Percentiles rank a stretch among this genome's conserved stretches.
phyloP scores from a whole-genome alignment of 352 stramenopile genomes.

The Plasmopara muralis region DNA sequence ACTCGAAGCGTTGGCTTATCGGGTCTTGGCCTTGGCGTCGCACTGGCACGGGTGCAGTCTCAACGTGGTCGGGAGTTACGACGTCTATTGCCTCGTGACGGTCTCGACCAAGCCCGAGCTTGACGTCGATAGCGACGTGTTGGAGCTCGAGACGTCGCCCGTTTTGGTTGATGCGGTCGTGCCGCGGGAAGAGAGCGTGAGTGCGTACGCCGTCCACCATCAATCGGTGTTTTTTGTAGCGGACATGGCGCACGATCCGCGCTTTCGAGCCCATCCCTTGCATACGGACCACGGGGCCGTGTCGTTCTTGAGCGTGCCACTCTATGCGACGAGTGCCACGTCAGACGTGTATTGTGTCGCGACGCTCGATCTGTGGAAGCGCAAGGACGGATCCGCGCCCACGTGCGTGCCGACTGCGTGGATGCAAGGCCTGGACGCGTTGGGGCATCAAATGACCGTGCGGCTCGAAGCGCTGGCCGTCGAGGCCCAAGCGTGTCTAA shows the following conservation, averaged over 20 bases:
- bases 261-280: slow-evolving; percentile 63
- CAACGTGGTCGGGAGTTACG: slow-evolving; percentile 45
- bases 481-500: slow-evolving; percentile 35
- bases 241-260: slow-evolving; percentile 49
- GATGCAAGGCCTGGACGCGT: slow-evolving; percentile 29
- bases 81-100: slow-evolving; percentile 66
- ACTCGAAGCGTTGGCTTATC: slow-evolving; percentile 41
- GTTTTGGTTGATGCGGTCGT: slow-evolving; percentile 50
- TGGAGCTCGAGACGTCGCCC: slow-evolving; percentile 27
- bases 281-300: slow-evolving; percentile 49
- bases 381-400: slow-evolving; percentile 40
- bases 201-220: slow-evolving; percentile 62
- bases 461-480: slow-evolving; percentile 45
- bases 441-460: slow-evolving; percentile 34
- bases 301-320: slow-evolving; percentile 63
- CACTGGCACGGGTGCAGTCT: slow-evolving; percentile 70
- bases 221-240: slow-evolving; percentile 59
- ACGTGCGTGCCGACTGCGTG: slow-evolving; percentile 62
- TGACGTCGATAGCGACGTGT: slow-evolving; percentile 25
- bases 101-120: slow-evolving; percentile 27
- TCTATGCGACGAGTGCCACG: slow-evolving; percentile 37
- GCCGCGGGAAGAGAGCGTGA: slow-evolving; percentile 58
- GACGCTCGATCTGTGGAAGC: slow-evolving; percentile 63
- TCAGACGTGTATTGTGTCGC: slow-evolving; percentile 41
- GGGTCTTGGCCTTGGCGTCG: slow-evolving; percentile 44